Evolutionary conservation across 495 filamentous ascomycete species (phyloP).

Genomic region (Penicillium waksmanii): DNA sequence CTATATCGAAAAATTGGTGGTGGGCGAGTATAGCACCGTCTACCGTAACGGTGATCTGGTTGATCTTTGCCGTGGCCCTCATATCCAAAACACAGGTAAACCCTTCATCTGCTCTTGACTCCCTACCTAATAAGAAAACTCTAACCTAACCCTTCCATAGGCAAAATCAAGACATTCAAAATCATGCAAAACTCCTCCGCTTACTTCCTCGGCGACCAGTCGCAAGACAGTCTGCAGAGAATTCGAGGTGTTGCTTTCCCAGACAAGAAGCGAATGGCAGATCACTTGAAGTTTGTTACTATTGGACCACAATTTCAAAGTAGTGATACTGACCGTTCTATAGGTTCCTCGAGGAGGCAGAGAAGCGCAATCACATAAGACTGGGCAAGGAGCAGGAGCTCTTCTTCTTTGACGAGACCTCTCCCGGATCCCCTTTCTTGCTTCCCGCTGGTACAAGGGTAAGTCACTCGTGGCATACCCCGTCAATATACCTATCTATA

Average conservation of each 20-base stretch:
- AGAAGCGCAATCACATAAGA: conserved; percentile 89
- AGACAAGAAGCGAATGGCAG: conserved; percentile 89
- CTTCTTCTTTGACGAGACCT: conserved; percentile 92
- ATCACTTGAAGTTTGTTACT: conserved; percentile 67
- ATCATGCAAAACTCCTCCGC: conserved; percentile 96
- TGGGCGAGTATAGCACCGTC: conserved; percentile 88
- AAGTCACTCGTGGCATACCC: too few species aligned
- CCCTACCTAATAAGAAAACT: too few species aligned
- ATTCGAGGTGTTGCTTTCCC: conserved; percentile 97
- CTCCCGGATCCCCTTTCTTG: conserved; percentile 91
- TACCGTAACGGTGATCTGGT: conserved; percentile 85
- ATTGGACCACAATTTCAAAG: too few species aligned
- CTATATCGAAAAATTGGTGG: conserved; percentile 92
- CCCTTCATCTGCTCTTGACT: too few species aligned
- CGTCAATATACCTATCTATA: too few species aligned
- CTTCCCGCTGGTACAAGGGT: conserved; percentile 76
- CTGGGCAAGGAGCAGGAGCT: conserved; percentile 94
- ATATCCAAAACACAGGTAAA: conserved; percentile 80
- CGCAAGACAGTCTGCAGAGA: conserved; percentile 91
- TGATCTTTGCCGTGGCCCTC: conserved; percentile 78
- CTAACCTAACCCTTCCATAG: too few species aligned
- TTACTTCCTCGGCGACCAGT: conserved; percentile 92
- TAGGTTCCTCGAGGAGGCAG: conserved; percentile 85
- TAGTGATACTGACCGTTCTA: too few species aligned
- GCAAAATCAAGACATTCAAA: conserved; percentile 66